A percentile compares a stretch with the other conserved stretches of the same genome.
These are phyloP conservation scores for Backusella macrospora DNA, from an alignment of 192 early-diverging fungal species.

Conservation along the genomic window DNA sequence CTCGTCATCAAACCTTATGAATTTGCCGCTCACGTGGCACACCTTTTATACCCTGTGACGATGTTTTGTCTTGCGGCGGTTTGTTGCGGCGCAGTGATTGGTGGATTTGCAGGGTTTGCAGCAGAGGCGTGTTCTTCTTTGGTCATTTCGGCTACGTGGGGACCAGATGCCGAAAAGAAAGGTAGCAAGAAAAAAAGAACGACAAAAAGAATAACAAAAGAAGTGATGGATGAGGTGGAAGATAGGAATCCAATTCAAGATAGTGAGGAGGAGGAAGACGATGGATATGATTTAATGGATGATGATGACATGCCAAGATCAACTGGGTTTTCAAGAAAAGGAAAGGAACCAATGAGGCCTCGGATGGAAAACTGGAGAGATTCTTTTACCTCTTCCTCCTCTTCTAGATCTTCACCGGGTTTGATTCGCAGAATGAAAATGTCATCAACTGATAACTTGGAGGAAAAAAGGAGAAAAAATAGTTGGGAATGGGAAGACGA, in stretches of 20 bases:
- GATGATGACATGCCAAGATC: neutral
- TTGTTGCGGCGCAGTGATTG: constrained; percentile 33
- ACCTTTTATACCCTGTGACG: constrained; percentile 35
- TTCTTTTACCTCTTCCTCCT: neutral
- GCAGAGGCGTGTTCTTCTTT: constrained; percentile 32
- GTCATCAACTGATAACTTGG: neutral
- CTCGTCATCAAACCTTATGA: constrained; percentile 4
- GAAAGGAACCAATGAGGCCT: neutral
- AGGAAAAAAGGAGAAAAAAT: neutral
- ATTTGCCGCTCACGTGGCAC: constrained; percentile 21
- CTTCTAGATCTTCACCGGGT: neutral
- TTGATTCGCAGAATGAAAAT: constrained; percentile 12
- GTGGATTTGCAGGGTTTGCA: constrained; percentile 38
- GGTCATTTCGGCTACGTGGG: constrained; percentile 36
- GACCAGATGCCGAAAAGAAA: neutral
- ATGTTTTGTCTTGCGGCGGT: constrained; percentile 34
- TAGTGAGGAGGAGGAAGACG: neutral
- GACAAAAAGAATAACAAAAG: neutral
- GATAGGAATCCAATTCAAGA: neutral
- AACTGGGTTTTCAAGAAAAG: neutral
- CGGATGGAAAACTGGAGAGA: neutral
- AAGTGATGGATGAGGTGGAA: neutral
- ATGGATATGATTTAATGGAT: neutral
- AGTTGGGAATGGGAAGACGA: constrained; percentile 24
- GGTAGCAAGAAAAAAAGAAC: neutral